Base-by-base conservation (phyloP, 768 basidiomycete species). In the Calocera viscosa region DNA sequence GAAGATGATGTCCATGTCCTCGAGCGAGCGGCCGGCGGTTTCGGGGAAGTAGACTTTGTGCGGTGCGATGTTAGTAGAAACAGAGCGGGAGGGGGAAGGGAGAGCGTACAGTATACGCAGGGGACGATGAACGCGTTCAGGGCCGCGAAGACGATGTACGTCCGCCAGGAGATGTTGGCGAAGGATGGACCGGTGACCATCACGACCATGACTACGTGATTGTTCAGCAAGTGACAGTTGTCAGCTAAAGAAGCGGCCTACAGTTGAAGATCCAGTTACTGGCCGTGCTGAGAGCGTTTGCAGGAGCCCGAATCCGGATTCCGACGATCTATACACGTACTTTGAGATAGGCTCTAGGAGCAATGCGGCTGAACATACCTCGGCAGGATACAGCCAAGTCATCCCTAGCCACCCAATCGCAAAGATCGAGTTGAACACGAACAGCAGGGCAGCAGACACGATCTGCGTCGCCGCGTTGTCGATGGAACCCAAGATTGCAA, bases 401-500 rank as follows among this genome's bases (percentile, higher is more conserved):
- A 86, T 85, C 19, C 86, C 84, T 40, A 87, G 73, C 86, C 86
- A 88, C 0, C 86, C 86, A 64, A 86, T 74, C 0, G 85, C 85
- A 72, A 88, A 88, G 77, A 85, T 83, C n/a, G 83, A 83, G 74
- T 87, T 86, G 79, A 86, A 88, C n/a, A 86, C 80, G 72, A 88
- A 87, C 1, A 88, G 74, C 1, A 86, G 72, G 38, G 86, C 78
- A 0, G 82, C 78, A 32, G 84, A 83, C 16, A 81, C 77, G 49
- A 83, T 76, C 66, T 83, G 82, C 2, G 82, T 76, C 0, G 78
- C 82, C 11, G 75, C 73, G 39, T 78, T 82, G 63, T 80, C 77
- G 64, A 83, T 75, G 64, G 80, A 81, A 16, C 83, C 84, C 26
- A 84, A 76, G 26, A 85, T 77, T 0, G 84, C 84, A 12, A 86